phyloP scores from a whole-genome alignment of 495 filamentous ascomycete genomes.

The Bacidia rubella region DNA sequence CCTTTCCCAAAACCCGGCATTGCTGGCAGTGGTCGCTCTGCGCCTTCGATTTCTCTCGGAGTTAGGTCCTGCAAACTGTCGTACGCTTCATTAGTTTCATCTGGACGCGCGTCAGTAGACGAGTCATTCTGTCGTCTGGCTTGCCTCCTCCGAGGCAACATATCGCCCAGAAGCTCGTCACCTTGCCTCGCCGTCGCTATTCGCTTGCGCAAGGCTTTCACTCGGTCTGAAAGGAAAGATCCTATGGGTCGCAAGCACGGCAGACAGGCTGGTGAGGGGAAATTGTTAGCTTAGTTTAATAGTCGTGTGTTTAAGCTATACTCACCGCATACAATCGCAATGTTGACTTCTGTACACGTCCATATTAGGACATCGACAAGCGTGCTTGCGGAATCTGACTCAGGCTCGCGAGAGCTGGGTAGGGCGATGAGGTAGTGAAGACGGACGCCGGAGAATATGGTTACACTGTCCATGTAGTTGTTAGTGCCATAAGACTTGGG shows the following conservation, averaged over 20 bases:
- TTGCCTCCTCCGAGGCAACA: slow-evolving; percentile 4
- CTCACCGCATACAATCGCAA: slow-evolving; percentile 10
- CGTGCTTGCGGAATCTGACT: background rate
- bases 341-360: slow-evolving; percentile 5
- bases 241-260: slow-evolving; percentile 1
- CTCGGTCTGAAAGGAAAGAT: background rate
- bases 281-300: background rate
- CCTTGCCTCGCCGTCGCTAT: background rate
- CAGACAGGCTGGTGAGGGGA: slow-evolving; percentile 3
- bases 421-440: background rate
- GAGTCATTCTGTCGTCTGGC: background rate
- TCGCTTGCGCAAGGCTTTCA: background rate
- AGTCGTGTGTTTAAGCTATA: background rate
- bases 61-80: background rate
- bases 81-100: background rate
- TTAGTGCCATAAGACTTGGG: background rate
- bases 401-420: too few species aligned
- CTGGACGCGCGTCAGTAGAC: background rate
- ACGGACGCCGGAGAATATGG: slow-evolving; percentile 6
- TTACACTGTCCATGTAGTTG: background rate
- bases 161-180: background rate
- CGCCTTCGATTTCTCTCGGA: background rate
- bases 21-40: background rate
- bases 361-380: background rate
- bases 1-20: background rate